Evolutionary conservation across 2,329 filamentous ascomycete genomes (phyloP), one percentile per base, ranked within the genome.

Genomic region (Penicillium sclerotigenum): DNA sequence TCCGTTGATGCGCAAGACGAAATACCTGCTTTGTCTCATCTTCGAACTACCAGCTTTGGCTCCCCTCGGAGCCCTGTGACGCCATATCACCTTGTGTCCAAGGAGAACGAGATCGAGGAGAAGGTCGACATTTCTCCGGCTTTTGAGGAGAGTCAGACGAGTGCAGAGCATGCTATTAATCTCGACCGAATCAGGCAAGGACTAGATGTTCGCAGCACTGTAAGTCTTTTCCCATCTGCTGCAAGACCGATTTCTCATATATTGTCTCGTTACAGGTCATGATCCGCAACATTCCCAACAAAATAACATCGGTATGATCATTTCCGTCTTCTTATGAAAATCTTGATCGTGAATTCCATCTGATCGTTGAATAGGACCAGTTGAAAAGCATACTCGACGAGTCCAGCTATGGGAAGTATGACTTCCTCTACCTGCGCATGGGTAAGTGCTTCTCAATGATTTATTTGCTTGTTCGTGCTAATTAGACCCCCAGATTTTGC

Each of bases 341-440:
- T 5, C 18, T 13, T 22, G 5, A 14, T 26, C 10, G 4, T n/a
- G 37, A 20, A 45, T 16, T 11, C 9, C 18, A 24, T 11, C 29
- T 28, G 8, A 33, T 29, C 31, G 58, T 34, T 7, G 18, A 40
- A 28, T 52, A 91, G 73, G 78, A 81, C 0, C 87, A 89, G 77
- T 77, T 97, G 16, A 95, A 95, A 78, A 75, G 80, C 0, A 87
- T 95, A 54, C 80, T 97, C 14, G 90, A 97, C 67, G 81, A 87
- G 60, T 88, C 86, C 16, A 90, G 87, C 71, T 85, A 82, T 74
- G 91, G 91, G 29, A 87, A 88, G 59, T 97, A 95, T 71, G 92
- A 97, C 70, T 97, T 97, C 73, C 86, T 96, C 80, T 99, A 99
- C 71, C 77, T 97, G 50, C 87, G 94, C 37, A 97, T 97, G 65